Evolutionary conservation across 768 basidiomycete species (phyloP), one percentile per base, ranked within the genome.

Genomic region (Rhodotorula sphaerocarpa): DNA sequence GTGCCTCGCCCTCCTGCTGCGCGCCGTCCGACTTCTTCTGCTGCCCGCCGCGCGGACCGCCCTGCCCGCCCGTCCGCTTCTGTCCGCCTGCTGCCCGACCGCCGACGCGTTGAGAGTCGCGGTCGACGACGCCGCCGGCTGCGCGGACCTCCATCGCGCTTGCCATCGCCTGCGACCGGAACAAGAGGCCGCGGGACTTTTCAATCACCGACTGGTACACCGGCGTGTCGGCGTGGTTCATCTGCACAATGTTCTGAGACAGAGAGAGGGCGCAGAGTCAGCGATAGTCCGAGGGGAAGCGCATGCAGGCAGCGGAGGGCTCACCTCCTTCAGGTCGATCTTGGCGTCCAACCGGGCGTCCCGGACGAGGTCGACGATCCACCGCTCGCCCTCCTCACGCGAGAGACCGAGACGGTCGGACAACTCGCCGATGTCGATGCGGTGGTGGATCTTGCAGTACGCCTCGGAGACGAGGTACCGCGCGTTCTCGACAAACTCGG

Each of bases 351-450:
- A 90, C 50, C 90, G 83, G 10, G 92, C 93, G 76, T 97, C 95
- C 39, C 95, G 84, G 72, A 97, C 95, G 65, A 97, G 86, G 79
- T 97, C 96, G 72, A 97, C 95, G 65, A 97, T 93, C 93, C 93
- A 99, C 72, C 93, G 93, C 75, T 99, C 95, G 54, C 93, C 95
- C 73, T 97, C 95, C 68, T 90, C 90, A 45, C 80, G 83, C n/a
- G 87, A 85, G 51, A 97, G 81, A 75, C 96, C 96, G 20, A 97
- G 81, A 14, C 93, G 84, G 72, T 89, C 86, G 14, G 92, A 95
- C 18, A 97, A 82, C 72, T 95, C 90, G 62, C 90, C 73, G 51
- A 78, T 78, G 69, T 78, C 77, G 59, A 78, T 78, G 30, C 76
- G 67, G 67, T 91, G 88, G 75, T 99, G 93, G 71, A 97, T 96